Evolutionary conservation across 202 grass and related monocot species (phyloP), one percentile per base, ranked within the genome.

Genomic region (Carex arenaria): DNA sequence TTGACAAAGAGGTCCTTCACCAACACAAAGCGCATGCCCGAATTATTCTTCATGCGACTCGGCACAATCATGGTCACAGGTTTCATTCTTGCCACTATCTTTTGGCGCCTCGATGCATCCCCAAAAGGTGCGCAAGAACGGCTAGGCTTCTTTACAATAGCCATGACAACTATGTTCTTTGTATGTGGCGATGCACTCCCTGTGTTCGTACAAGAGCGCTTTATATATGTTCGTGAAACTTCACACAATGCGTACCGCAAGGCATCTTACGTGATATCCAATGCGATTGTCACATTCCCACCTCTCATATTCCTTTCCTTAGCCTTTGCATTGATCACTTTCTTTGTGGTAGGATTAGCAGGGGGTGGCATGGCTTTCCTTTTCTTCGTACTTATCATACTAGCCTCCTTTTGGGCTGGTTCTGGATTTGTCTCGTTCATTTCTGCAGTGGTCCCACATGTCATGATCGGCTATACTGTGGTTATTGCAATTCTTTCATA

Each of bases 101-200:
- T 97, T 85, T 92, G 92, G 86, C 90, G 84, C 0, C 95, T 97
- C 0, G 90, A 97, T 89, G 47, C 85, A 66, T 89, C 89, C 2
- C 92, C 94, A 12, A 97, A 97, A 83, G 94, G 94, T 1, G 86
- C 87, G 0, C 90, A 93, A 65, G 94, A 97, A 64, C 85, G 94
- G 0, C 70, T 94, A 0, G 94, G 92, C 0, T 97, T 97, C 87
- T 97, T 97, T 86, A 87, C 94, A 84, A 91, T 97, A 77, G 90
- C 26, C 43, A 93, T 97, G 94, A 92, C 94, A 0, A 94, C 94
- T 60, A 97, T 93, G 90, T 97, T 97, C 89, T 97, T 94, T 88
- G 88, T 93, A 1, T 97, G 94, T 78, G 92, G 89, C 26, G 92
- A 97, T 88, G 94, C 94, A 17, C 87, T 97, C 3, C 94, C 94